These are phyloP conservation scores for Tetrahymena elliotti DNA, from an alignment of 73 alveolate species.

Conservation along the genomic window DNA sequence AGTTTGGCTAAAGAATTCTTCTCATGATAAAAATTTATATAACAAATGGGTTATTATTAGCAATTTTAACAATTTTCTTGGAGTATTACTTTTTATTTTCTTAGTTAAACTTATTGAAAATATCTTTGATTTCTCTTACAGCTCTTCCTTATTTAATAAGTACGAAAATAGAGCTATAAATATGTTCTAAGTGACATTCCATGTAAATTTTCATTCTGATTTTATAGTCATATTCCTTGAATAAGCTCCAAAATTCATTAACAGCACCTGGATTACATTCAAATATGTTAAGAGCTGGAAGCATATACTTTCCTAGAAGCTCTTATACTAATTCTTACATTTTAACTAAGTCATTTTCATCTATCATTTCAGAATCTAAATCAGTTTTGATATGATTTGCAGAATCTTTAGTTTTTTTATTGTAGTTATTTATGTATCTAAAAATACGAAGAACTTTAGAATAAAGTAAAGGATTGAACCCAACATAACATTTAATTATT, in stretches of 20 bases:
- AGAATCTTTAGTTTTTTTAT: background rate
- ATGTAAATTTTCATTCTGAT: background rate
- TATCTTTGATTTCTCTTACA: background rate
- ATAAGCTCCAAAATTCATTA: background rate
- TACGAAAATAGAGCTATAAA: background rate
- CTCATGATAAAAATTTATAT: background rate
- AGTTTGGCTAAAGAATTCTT: background rate
- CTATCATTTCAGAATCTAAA: background rate
- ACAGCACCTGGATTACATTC: background rate
- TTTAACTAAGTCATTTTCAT: background rate
- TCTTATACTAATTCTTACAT: background rate
- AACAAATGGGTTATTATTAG: background rate
- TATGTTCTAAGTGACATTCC: background rate
- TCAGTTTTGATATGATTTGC: background rate
- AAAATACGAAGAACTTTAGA: background rate
- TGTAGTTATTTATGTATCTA: background rate
- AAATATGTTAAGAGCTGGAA: background rate
- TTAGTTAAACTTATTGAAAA: background rate
- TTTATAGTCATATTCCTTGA: background rate
- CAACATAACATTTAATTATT: background rate
- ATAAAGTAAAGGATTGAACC: background rate
- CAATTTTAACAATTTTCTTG: background rate
- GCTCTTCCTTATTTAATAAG: background rate
- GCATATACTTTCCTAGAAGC: background rate
- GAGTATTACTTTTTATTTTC: background rate